phyloP scores from a whole-genome alignment of 1,139 yeast species.

The Debaryomycetaceae sp. region DNA sequence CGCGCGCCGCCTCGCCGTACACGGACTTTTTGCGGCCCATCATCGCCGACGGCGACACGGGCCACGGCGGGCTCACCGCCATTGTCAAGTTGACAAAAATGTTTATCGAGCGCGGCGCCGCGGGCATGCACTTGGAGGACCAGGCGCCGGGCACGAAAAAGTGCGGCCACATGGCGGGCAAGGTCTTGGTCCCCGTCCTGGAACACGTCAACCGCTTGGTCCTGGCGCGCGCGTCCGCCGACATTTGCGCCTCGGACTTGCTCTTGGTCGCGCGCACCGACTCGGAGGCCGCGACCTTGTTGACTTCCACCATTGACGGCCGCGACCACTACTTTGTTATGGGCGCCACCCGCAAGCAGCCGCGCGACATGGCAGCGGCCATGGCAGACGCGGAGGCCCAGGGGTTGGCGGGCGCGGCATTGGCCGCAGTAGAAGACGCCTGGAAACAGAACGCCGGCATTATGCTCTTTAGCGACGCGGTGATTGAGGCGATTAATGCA shows the following conservation, averaged over 20 bases:
- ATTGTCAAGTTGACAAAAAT: conserved; percentile 90
- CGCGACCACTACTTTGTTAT: conserved; percentile 89
- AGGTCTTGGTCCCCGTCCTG: conserved; percentile 93
- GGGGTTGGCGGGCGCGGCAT: conserved; percentile 63
- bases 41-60: conserved; percentile 96
- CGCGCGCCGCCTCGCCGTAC: conserved; percentile 54
- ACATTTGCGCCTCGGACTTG: conserved; percentile 79
- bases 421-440: conserved; percentile 66
- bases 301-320: conserved; percentile 87
- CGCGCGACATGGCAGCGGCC: conserved; percentile 63
- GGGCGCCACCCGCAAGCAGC: conserved; percentile 81
- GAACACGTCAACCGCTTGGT: conserved; percentile 92
- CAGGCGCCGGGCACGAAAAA: conserved; percentile 98
- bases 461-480: conserved; percentile 87
- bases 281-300: conserved; percentile 92
- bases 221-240: conserved; percentile 94
- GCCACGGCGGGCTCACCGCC: conserved; percentile 97
- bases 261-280: conserved; percentile 91
- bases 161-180: conserved; percentile 98
- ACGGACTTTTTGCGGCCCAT: conserved; percentile 89
- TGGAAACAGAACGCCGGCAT: conserved; percentile 82
- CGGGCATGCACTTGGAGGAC: conserved; percentile 97
- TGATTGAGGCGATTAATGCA: conserved; percentile 66
- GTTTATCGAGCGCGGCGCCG: conserved; percentile 97
- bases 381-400: conserved; percentile 72